Base-by-base conservation (phyloP, 2,329 filamentous ascomycete genomes). In the Davidsoniella neocaledoniae region DNA sequence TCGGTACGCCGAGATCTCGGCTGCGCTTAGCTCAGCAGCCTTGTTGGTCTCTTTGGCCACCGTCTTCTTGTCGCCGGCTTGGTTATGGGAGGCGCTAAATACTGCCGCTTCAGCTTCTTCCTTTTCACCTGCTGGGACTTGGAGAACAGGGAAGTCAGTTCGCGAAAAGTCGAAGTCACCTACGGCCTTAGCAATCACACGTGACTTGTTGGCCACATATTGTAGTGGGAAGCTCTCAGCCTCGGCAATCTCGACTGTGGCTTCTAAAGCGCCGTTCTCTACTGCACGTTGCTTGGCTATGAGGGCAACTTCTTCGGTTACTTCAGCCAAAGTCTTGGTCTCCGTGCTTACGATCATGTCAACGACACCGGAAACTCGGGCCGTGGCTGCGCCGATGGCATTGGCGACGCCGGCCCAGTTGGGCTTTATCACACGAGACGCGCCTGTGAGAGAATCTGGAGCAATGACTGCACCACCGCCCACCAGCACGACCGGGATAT, bases 381-480 rank as follows among this genome's bases (percentile, higher is more conserved):
- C 74, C 51, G 76, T 77, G 1, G 77, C 77, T 7, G 77, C 77
- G 1, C 77, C 77, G 8, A 81, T 76, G 0, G 77, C 77, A 56
- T 81, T 81, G 7, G 78, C 77, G 1, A 81, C 74, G 2, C 69
- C 70, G 2, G 74, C 71, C 64, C 69, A 77, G 39, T 68, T 62
- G 0, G 75, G 75, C 54, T 72, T 76, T 42, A 77, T 60, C 1
- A 80, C 72, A 29, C 62, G 65, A 53, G 71, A 74, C 7, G 75
- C 76, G 1, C 76, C 76, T 29, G 64, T 62, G 0, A 81, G 63
- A n/a, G 67, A 59, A 36, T 73, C 65, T 0, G 75, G 76, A 0
- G 73, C 71, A 41, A 81, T 68, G 8, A 80, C 64, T 1, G 76
- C 74, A 4, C 78, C 78, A 0, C 78, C 78, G 6, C 78, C 78